Conservation (phyloP, 257 asterid species). For the Plectranthus barbatus region DNA sequence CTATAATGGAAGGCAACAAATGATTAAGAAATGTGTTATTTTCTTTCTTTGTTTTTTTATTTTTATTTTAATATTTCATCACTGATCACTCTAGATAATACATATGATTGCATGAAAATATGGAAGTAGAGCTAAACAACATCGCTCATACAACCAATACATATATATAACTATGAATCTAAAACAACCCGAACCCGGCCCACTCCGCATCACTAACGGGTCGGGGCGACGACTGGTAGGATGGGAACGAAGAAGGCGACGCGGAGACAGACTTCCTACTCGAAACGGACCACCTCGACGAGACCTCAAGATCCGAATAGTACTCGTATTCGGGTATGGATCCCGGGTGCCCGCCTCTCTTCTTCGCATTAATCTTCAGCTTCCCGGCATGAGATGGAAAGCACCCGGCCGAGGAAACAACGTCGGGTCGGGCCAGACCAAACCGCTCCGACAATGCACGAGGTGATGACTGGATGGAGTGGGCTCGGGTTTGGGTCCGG, state of each 20-base stretch:
- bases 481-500: constrained; percentile 11
- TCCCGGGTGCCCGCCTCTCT: not conserved
- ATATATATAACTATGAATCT: not conserved
- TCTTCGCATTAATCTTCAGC: constrained; percentile 20
- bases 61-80: too few species aligned
- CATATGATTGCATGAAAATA: too few species aligned
- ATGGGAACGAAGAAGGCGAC: constrained; percentile 31
- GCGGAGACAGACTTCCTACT: constrained; percentile 41
- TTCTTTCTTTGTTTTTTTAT: too few species aligned
- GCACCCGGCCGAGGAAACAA: constrained; percentile 36
- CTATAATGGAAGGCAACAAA: too few species aligned
- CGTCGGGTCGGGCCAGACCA: constrained; percentile 14
- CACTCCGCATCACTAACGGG: constrained; percentile 33
- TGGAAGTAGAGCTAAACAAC: not conserved
- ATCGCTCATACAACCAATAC: not conserved
- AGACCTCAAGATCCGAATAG: constrained; percentile 36
- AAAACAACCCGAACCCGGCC: constrained; percentile 49
- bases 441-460: constrained; percentile 24
- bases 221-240: constrained; percentile 32
- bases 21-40: too few species aligned
- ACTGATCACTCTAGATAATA: too few species aligned
- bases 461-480: constrained; percentile 28
- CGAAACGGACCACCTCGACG: constrained; percentile 40
- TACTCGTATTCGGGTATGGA: constrained; percentile 21
- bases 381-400: constrained; percentile 37